Evolutionary conservation across 2,329 filamentous ascomycete species (phyloP), one percentile per base, ranked within the genome.

Genomic region (Diaporthe ampelina): DNA sequence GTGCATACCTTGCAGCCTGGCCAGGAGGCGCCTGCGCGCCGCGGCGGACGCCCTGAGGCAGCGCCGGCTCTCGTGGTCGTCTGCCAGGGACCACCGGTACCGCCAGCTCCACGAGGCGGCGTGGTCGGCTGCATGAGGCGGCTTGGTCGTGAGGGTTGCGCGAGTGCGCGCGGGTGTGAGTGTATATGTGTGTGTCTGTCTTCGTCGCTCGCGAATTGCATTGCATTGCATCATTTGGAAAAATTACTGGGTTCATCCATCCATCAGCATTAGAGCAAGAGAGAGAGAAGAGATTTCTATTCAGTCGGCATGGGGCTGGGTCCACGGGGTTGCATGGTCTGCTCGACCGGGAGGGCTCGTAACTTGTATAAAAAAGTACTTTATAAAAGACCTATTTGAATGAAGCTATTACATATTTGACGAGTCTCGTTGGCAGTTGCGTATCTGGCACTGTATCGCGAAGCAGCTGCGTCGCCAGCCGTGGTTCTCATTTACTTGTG

Each of bases 71-170:
- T 72, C 70, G 21, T 63, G 70, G 70, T 54, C 58, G 8, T 63
- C 70, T 8, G 59, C 59, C 19, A 45, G 37, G 57, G 70, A 72
- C 24, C 59, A 63, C 37, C 48, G 48, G 37, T 63, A 63, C 17
- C 70, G 70, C 29, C 70, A 72, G 35, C 26, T 72, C 35, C 57
- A 72, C 26, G 70, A 72, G 24, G 45, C 45, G 11, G 57, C 70
- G 24, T 72, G 58, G 57, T 54, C 9, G 21, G 45, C 45, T 21
- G 19, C 19, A 8, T 48, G 45, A 45, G 15, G 43, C 43, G 43
- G 43, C 15, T 45, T 71, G 45, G 56, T 54, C 5, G 9, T 63
- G 63, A 56, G 52, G 10, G 15, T 21, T 63, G 37, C 52, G 43
- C 45, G 9, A 9, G 6, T 40, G 26, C 35, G 26, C 19, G n/a